Evolutionary conservation across 2,329 filamentous ascomycete species (phyloP), one percentile per base, ranked within the genome.

Genomic region (Cyanodermella asteris): DNA sequence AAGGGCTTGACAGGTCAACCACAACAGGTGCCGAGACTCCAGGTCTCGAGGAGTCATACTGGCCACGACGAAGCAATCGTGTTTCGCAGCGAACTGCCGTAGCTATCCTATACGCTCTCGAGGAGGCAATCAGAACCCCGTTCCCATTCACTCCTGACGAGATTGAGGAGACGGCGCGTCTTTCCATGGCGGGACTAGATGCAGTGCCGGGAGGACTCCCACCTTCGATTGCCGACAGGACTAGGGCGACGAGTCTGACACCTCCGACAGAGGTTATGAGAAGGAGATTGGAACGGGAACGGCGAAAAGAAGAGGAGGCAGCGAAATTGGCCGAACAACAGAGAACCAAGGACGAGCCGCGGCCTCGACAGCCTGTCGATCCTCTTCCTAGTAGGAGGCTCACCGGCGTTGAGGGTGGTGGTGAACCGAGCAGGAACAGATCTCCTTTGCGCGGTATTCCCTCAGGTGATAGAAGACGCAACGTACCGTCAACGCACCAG

Each of bases 251-350:
- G 74, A 14, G 75, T 93, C 31, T 67, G 73, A 36, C n/a, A n/a
- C 82, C 81, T 18, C 84, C 84, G 10, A 70, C 75, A 35, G 75
- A 84, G 52, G 84, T 94, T 40, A 91, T 93, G 82, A 70, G 77
- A 47, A 72, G 82, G 44, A 71, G 82, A 28, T 63, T 65, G 28
- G 75, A 76, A 35, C 64, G 82, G 33, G 78, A 90, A 46, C 66
- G 72, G 14, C 57, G 72, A 29, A 63, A 67, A 33, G 61, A 64
- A 37, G 71, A 71, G 22, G 70, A 77, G 42, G 14, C n/a, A n/a
- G n/a, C n/a, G n/a, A n/a, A n/a, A n/a, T n/a, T n/a, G n/a, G n/a
- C n/a, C n/a, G n/a, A n/a, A n/a, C n/a, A n/a, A n/a, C n/a, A n/a
- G n/a, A n/a, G n/a, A n/a, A n/a, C n/a, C n/a, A n/a, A n/a, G n/a